Evolutionary conservation across 2,329 filamentous ascomycete species (phyloP).

Genomic region (Capronia coronata): DNA sequence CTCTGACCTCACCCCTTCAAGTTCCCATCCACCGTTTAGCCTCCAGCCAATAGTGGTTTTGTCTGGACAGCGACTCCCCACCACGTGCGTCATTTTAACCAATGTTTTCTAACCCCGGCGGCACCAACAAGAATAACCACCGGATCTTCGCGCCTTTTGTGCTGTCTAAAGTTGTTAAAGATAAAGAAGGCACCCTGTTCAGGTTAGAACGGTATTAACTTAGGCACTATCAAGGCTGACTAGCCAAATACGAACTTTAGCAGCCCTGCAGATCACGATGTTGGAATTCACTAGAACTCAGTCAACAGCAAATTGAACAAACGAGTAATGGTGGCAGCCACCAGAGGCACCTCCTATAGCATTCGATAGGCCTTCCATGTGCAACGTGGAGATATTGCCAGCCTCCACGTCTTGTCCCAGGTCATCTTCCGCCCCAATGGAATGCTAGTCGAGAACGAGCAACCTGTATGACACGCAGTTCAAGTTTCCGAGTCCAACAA

Average conservation of each 20-base stretch:
- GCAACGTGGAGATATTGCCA: no score
- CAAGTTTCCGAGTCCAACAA: not conserved
- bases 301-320: no score
- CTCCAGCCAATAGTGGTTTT: not conserved
- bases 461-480: not conserved
- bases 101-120: not conserved
- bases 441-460: not conserved
- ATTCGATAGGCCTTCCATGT: no score
- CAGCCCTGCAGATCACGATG: not conserved
- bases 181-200: no score
- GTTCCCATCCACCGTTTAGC: not conserved
- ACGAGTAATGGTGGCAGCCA: no score
- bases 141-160: not conserved
- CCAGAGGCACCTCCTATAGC: no score
- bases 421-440: not conserved
- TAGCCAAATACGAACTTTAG: not conserved
- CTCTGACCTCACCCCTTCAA: not conserved
- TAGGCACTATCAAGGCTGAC: no score
- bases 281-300: not conserved
- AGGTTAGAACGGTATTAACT: no score
- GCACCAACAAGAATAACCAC: not conserved
- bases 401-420: not conserved
- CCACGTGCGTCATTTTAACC: conserved; percentile 15
- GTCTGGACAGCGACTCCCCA: conserved; percentile 4
- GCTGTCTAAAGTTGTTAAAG: no score